phyloP scores from a whole-genome alignment of 345 rosid species.

The Eucalyptus regnans region DNA sequence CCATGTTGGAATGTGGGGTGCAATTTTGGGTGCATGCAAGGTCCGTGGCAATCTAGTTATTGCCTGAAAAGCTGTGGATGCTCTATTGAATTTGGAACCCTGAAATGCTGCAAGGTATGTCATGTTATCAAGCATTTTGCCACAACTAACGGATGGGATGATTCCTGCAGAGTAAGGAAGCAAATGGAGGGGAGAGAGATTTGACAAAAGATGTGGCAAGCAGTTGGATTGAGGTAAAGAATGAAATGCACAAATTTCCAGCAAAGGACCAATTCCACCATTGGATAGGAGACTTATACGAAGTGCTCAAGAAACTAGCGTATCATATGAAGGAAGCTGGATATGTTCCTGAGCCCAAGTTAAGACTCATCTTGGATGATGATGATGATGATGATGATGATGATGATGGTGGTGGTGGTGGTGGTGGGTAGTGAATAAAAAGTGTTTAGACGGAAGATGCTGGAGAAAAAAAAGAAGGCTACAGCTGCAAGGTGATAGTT shows the following conservation, averaged over 20 bases:
- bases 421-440: not conserved
- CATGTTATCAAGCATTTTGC: slow-evolving; percentile 25
- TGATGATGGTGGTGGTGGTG: not conserved
- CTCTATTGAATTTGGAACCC: slow-evolving; percentile 19
- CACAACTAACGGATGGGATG: slow-evolving; percentile 20
- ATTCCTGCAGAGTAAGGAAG: slow-evolving; percentile 15
- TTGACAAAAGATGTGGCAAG: slow-evolving; percentile 18
- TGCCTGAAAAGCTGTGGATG: slow-evolving; percentile 26
- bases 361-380: not conserved
- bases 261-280: slow-evolving; percentile 12
- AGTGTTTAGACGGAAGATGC: not conserved
- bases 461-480: not conserved
- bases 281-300: slow-evolving; percentile 4
- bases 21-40: slow-evolving; percentile 26
- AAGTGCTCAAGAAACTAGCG: not conserved
- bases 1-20: slow-evolving; percentile 35
- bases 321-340: slow-evolving; percentile 22
- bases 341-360: not conserved
- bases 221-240: slow-evolving; percentile 32
- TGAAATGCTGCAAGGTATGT: slow-evolving; percentile 22
- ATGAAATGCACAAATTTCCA: slow-evolving; percentile 18
- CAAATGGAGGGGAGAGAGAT: slow-evolving; percentile 13
- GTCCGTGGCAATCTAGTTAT: slow-evolving; percentile 13
- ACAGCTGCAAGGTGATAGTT: not conserved
- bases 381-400: not conserved